Evolutionary conservation across 1,139 yeast genomes (phyloP).

Genomic region (Zygoascus hellenicus): DNA sequence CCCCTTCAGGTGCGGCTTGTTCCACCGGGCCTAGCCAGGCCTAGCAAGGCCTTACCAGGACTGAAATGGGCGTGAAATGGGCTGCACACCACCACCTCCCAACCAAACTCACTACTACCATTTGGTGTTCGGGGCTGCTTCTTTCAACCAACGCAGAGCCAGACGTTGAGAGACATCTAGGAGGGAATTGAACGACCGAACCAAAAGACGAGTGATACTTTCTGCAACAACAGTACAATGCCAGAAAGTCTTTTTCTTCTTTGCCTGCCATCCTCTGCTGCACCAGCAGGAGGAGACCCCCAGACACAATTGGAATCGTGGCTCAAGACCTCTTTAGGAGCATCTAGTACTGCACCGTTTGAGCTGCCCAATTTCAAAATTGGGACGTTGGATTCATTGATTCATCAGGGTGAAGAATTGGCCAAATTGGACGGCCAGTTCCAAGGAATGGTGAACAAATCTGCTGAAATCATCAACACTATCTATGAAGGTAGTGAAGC

Average conservation of each 20-base stretch:
- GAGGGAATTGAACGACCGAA: not conserved
- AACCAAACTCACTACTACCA: not conserved
- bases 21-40: too few relatives aligned
- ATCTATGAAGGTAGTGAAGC: constrained; percentile 45
- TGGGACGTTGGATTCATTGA: constrained; percentile 89
- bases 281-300: constrained; percentile 42
- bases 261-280: constrained; percentile 46
- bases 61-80: not conserved
- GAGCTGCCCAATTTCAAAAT: constrained; percentile 84
- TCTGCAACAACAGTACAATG: not conserved
- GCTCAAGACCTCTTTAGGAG: constrained; percentile 26
- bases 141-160: not conserved
- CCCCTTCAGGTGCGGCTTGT: not conserved
- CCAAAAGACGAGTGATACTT: not conserved
- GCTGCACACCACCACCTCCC: not conserved
- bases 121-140: too few relatives aligned
- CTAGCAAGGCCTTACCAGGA: not conserved
- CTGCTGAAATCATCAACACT: constrained; percentile 59
- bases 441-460: constrained; percentile 60
- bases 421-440: constrained; percentile 74
- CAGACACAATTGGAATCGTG: constrained; percentile 38
- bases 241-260: constrained; percentile 27
- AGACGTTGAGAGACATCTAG: not conserved
- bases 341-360: constrained; percentile 37
- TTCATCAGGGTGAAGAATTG: constrained; percentile 85